Conservation (phyloP, 805 yeast species). For the Candida namnaoensis region DNA sequence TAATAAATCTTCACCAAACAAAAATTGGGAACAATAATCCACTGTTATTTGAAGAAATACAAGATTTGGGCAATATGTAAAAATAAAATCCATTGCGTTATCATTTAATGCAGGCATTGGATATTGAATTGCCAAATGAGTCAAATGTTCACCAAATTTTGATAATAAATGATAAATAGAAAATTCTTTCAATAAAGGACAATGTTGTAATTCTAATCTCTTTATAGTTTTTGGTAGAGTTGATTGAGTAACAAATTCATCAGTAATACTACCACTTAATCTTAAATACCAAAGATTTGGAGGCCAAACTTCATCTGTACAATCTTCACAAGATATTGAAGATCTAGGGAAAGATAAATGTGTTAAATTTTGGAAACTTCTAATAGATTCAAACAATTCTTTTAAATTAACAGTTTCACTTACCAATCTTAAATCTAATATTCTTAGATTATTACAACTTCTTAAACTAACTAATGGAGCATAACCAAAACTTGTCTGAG, state of each 20-base stretch:
- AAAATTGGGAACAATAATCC: slow-evolving; percentile 56
- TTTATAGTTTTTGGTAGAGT: slow-evolving; percentile 67
- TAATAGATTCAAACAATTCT: slow-evolving; percentile 71
- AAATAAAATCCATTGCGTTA: slow-evolving; percentile 64
- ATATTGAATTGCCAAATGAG: slow-evolving; percentile 59
- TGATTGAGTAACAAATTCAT: slow-evolving; percentile 63
- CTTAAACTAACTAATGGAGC: slow-evolving; percentile 81
- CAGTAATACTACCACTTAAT: slow-evolving; percentile 84
- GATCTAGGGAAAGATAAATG: slow-evolving; percentile 84
- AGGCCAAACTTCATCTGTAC: slow-evolving; percentile 66
- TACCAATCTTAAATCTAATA: slow-evolving; percentile 74
- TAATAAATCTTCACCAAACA: slow-evolving; percentile 37
- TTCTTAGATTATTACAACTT: slow-evolving; percentile 53
- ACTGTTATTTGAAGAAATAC: slow-evolving; percentile 58
- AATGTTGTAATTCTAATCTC: slow-evolving; percentile 73
- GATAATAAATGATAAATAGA: slow-evolving; percentile 55
- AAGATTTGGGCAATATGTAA: slow-evolving; percentile 71
- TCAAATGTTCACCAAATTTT: slow-evolving; percentile 59
- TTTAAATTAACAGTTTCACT: slow-evolving; percentile 83
- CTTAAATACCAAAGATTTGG: slow-evolving; percentile 60
- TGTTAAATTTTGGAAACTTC: slow-evolving; percentile 51
- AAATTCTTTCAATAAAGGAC: slow-evolving; percentile 66
- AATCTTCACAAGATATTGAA: slow-evolving; percentile 62
- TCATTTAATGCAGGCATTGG: slow-evolving; percentile 80
- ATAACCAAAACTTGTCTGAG: slow-evolving; percentile 90